Percentiles rank a stretch among this genome's conserved stretches.
Conservation (phyloP, 1,284 basidiomycete genomes). For the Mycosarcoma maydis region DNA sequence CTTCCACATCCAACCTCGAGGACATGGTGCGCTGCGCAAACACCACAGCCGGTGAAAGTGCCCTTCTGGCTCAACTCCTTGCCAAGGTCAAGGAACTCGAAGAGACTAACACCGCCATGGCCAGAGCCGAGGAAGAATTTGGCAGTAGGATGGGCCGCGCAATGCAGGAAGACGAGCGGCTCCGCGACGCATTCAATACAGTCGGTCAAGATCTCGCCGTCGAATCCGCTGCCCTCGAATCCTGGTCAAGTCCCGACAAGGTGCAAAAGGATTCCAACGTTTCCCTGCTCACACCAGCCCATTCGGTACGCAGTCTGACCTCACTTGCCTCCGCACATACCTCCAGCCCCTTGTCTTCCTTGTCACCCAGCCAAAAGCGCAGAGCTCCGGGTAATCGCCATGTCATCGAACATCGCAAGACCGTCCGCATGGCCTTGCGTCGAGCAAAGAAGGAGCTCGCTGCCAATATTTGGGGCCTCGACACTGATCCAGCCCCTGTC, state of each 20-base stretch:
- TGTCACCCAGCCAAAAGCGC: slow-evolving; percentile 24
- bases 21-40: slow-evolving; percentile 20
- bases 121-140: slow-evolving; percentile 46
- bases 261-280: neutral
- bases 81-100: slow-evolving; percentile 61
- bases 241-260: neutral
- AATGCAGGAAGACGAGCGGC: slow-evolving; percentile 56
- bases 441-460: slow-evolving; percentile 34
- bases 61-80: slow-evolving; percentile 50
- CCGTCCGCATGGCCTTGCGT: slow-evolving; percentile 46
- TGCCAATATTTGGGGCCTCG: slow-evolving; percentile 15
- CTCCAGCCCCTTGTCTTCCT: neutral
- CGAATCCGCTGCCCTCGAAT: neutral
- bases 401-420: slow-evolving; percentile 52
- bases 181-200: slow-evolving; percentile 55
- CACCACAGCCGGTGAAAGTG: slow-evolving; percentile 35
- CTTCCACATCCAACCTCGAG: slow-evolving; percentile 41
- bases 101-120: slow-evolving; percentile 55
- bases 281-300: slow-evolving; percentile 22
- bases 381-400: slow-evolving; percentile 57
- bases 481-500: slow-evolving; percentile 12
- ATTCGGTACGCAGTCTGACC: slow-evolving; percentile 19
- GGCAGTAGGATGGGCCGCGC: slow-evolving; percentile 53
- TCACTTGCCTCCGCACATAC: slow-evolving; percentile 12
- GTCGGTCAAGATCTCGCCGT: slow-evolving; percentile 29